phyloP scores from a whole-genome alignment of 2,329 filamentous ascomycete species.

The Chaetomium sp. region DNA sequence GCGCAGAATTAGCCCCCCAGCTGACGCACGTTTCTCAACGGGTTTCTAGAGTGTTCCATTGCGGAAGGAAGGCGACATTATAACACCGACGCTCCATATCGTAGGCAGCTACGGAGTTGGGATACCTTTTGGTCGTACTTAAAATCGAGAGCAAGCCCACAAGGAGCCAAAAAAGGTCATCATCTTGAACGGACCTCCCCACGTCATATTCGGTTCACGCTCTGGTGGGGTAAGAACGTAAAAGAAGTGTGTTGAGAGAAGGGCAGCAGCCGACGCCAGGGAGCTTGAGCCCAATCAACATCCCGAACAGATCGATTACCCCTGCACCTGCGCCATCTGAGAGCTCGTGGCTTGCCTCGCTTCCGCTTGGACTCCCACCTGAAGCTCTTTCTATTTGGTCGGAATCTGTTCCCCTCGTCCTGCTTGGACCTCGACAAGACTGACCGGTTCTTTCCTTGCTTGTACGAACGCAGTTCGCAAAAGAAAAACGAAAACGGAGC shows the following conservation, averaged over 20 bases:
- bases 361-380: conserved; percentile 3
- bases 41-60: conserved; percentile 13
- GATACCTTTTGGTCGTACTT: no score
- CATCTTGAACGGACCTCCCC: no score
- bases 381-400: conserved; percentile 3
- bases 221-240: no score
- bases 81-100: background rate
- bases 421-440: background rate
- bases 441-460: background rate
- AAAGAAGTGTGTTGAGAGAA: no score
- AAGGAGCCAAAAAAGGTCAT: no score
- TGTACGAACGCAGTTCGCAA: background rate
- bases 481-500: conserved; percentile 4
- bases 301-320: background rate
- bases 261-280: background rate
- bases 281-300: conserved; percentile 7
- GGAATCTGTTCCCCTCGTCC: conserved; percentile 7
- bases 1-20: background rate
- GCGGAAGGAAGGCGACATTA: background rate
- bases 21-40: conserved; percentile 7
- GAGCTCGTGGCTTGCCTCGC: conserved; percentile 15
- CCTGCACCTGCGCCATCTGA: background rate
- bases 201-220: conserved; percentile 1
- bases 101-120: no score
- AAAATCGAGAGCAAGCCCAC: no score